These are phyloP conservation scores for Rhododendron simsii DNA, from an alignment of 148 eudicot species.

Conservation along the genomic window DNA sequence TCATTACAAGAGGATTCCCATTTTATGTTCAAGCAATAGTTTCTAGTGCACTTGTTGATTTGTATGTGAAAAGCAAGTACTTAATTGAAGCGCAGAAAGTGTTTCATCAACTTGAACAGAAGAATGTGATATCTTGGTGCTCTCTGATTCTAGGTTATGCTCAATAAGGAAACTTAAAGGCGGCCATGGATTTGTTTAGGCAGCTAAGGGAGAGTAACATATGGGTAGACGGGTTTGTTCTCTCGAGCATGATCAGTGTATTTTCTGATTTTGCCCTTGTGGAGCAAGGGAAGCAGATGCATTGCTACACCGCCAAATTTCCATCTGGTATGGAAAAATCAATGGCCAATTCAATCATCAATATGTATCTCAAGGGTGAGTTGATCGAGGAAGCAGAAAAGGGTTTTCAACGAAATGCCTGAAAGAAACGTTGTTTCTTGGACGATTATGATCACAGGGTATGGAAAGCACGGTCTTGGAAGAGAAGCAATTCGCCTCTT, in stretches of 20 bases:
- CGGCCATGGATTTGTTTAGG: conserved; percentile 58
- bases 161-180: conserved; percentile 43
- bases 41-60: conserved; percentile 66
- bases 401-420: conserved; percentile 45
- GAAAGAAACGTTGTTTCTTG: conserved; percentile 61
- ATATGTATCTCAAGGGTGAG: conserved; percentile 83
- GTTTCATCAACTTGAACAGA: conserved; percentile 51
- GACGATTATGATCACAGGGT: conserved; percentile 12
- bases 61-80: conserved; percentile 67
- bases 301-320: conserved; percentile 48
- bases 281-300: conserved; percentile 76
- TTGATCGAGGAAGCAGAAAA: conserved; percentile 58
- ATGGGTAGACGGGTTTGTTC: conserved; percentile 51
- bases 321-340: conserved; percentile 49
- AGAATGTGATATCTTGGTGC: conserved; percentile 67
- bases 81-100: conserved; percentile 47
- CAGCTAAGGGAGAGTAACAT: conserved; percentile 42
- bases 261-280: conserved; percentile 75
- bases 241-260: conserved; percentile 61
- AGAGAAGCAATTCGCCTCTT: conserved; percentile 47
- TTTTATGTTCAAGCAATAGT: conserved; percentile 34
- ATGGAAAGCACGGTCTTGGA: conserved; percentile 76
- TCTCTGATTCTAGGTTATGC: conserved; percentile 66
- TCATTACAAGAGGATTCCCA: conserved; percentile 44
- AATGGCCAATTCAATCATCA: conserved; percentile 60